These are phyloP conservation scores for Globisporangium cystogenes DNA, from an alignment of 352 stramenopile genomes.

Conservation along the genomic window DNA sequence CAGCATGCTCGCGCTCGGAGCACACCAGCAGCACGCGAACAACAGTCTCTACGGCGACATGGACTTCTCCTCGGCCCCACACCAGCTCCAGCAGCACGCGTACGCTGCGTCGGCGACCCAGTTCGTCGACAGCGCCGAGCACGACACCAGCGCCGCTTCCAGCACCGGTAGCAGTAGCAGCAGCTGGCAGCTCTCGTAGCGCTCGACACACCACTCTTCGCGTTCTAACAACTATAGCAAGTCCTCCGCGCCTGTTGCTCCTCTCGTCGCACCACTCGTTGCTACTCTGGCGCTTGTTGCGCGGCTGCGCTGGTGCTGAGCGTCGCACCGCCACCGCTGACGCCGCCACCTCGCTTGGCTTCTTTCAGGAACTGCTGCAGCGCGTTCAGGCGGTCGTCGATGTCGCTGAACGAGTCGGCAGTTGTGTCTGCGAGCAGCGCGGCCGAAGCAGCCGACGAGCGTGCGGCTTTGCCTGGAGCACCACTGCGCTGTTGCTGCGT, in stretches of 20 bases:
- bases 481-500: background rate
- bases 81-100: conserved; percentile 6
- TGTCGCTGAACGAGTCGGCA: conserved; percentile 76
- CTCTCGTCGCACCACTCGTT: background rate
- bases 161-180: background rate
- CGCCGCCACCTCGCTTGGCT: conserved; percentile 46
- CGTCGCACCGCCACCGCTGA: background rate
- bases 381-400: conserved; percentile 77
- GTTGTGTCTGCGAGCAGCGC: conserved; percentile 54
- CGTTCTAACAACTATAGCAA: conserved; percentile 2
- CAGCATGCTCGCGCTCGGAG: conserved; percentile 2
- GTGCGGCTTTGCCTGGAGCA: background rate
- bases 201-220: background rate
- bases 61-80: conserved; percentile 1
- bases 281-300: background rate
- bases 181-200: conserved; percentile 8
- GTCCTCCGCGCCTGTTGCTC: background rate
- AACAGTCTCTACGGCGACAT: conserved; percentile 1
- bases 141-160: background rate
- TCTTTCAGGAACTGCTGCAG: conserved; percentile 80
- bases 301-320: background rate
- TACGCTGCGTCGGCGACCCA: background rate
- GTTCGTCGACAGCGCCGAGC: conserved; percentile 4
- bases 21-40: background rate
- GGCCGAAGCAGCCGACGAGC: conserved; percentile 8